Evolutionary conservation across 192 early-diverging fungal species (phyloP).

Genomic region (Ambispora gerdemannii): DNA sequence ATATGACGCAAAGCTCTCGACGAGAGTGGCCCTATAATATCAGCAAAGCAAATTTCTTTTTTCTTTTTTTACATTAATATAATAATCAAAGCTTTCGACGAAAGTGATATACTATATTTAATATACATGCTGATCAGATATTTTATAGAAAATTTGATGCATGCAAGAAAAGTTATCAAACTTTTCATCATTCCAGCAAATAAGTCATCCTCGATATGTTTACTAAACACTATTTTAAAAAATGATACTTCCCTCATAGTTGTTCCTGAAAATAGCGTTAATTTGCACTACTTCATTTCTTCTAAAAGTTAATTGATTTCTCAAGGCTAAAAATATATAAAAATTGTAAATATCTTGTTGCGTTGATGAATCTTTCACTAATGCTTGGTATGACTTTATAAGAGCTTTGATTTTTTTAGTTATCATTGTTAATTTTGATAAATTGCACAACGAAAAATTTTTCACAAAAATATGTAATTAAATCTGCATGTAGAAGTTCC

Average conservation of each 20-base stretch:
- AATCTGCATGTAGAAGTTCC: no score
- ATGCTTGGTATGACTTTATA: conserved; percentile 19
- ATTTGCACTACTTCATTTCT: conserved; percentile 16
- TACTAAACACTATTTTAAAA: conserved; percentile 23
- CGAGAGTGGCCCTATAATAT: conserved; percentile 21
- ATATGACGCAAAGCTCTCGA: conserved; percentile 11
- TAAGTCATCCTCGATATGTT: conserved; percentile 19
- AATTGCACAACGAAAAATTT: background rate
- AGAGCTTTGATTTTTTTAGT: background rate
- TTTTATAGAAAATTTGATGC: conserved; percentile 19
- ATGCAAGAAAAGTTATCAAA: conserved; percentile 11
- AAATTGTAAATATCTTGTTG: conserved; percentile 28
- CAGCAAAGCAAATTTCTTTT: conserved; percentile 7
- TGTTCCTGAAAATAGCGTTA: conserved; percentile 25
- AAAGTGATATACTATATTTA: conserved; percentile 24
- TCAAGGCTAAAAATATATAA: conserved; percentile 29
- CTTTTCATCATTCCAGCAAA: conserved; percentile 18
- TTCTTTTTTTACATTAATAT: conserved; percentile 25
- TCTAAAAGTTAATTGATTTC: conserved; percentile 23
- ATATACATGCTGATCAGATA: conserved; percentile 20
- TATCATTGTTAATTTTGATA: background rate
- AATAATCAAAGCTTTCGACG: conserved; percentile 3
- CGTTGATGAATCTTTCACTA: conserved; percentile 9
- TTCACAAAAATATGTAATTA: no score
- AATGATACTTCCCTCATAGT: conserved; percentile 20